These are phyloP conservation scores for Paramecium pentaurelia DNA, from an alignment of 73 alveolate genomes.

Conservation along the genomic window DNA sequence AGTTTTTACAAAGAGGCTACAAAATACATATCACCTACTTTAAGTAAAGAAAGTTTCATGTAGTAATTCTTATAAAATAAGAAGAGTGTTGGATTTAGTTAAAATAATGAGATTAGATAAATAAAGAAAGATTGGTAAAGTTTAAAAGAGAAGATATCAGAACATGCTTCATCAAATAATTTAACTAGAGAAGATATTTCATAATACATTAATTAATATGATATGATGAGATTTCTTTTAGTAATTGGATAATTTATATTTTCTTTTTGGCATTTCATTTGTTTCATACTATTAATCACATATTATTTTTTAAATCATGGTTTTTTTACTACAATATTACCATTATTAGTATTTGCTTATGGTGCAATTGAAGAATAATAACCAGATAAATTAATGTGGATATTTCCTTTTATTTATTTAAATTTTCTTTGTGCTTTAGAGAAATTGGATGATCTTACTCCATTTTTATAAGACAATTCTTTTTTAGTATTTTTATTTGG, in stretches of 20 bases:
- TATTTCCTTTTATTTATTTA: neutral
- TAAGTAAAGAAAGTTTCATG: neutral
- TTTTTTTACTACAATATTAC: neutral
- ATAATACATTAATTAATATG: neutral
- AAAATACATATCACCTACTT: neutral
- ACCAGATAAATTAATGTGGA: conserved; percentile 15
- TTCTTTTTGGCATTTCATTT: conserved; percentile 19
- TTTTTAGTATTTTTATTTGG: conserved; percentile 4
- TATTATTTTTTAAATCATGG: conserved; percentile 45
- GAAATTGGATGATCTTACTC: neutral
- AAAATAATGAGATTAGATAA: neutral
- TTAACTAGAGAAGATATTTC: neutral
- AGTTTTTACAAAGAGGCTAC: neutral
- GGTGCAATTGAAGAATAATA: conserved; percentile 24
- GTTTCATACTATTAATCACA: neutral
- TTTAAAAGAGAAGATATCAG: conserved; percentile 8
- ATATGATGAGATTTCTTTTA: neutral
- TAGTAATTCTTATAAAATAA: neutral
- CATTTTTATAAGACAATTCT: neutral
- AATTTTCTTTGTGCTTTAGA: neutral
- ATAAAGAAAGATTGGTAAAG: neutral
- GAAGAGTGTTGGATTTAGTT: neutral
- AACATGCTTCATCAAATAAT: neutral
- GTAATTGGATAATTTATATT: neutral
- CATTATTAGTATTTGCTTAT: conserved; percentile 24